phyloP scores from a whole-genome alignment of 2,329 filamentous ascomycete species.

The Fusarium tricinctum region DNA sequence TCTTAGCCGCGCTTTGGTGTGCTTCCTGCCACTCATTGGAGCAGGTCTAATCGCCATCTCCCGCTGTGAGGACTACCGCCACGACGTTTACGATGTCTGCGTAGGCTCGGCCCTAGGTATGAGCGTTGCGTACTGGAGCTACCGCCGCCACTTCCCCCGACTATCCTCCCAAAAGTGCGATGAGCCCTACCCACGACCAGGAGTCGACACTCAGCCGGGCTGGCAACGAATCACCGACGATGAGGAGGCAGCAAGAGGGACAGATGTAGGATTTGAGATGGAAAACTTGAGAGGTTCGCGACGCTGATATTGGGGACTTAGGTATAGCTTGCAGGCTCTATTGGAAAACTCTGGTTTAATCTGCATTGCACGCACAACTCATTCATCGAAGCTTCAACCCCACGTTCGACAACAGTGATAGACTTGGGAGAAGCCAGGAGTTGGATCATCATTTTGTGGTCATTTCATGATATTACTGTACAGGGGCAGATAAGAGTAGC shows the following conservation, averaged over 20 bases:
- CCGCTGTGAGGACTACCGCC: constrained; percentile 77
- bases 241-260: constrained; percentile 60
- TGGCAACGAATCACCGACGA: constrained; percentile 67
- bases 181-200: constrained; percentile 68
- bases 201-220: constrained; percentile 51
- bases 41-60: constrained; percentile 78
- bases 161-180: constrained; percentile 67
- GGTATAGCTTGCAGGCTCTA: constrained; percentile 42
- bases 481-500: constrained; percentile 46
- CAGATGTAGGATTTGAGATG: constrained; percentile 59
- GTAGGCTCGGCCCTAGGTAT: constrained; percentile 73
- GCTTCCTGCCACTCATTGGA: constrained; percentile 70
- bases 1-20: constrained; percentile 69
- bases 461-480: constrained; percentile 53
- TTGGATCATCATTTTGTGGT: constrained; percentile 40
- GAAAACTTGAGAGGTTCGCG: constrained; percentile 44
- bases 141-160: constrained; percentile 73
- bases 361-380: constrained; percentile 21
- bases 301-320: constrained; percentile 48
- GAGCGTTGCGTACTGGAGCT: constrained; percentile 74
- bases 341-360: constrained; percentile 21
- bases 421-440: constrained; percentile 26
- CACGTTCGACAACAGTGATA: constrained; percentile 17
- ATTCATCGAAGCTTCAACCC: constrained; percentile 13
- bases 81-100: constrained; percentile 78